Evolutionary conservation across 2,329 filamentous ascomycete genomes (phyloP).

Genomic region (Xylaria sp.): DNA sequence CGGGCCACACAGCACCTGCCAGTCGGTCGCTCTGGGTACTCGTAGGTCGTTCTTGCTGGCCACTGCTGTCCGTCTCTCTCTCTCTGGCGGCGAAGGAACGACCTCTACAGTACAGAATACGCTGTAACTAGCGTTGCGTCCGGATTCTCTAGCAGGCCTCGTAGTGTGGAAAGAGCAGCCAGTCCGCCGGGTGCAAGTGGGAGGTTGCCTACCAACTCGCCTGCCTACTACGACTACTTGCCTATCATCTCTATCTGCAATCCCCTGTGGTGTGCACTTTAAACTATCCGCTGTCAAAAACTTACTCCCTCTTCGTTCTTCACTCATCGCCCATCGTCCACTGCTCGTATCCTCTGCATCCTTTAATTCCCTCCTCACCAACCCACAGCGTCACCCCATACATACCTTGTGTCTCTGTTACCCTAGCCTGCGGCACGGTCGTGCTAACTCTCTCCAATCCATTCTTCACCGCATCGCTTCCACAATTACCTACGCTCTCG

Average conservation of each 20-base stretch:
- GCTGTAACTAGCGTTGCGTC: background rate
- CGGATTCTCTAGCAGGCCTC: too few species aligned
- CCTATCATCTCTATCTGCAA: background rate
- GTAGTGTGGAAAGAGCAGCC: too few species aligned
- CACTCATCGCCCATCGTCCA: conserved; percentile 9
- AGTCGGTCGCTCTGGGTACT: background rate
- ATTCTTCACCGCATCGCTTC: conserved; percentile 5
- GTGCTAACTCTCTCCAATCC: conserved; percentile 12
- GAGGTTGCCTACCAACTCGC: background rate
- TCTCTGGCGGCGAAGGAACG: background rate
- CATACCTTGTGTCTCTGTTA: conserved; percentile 6
- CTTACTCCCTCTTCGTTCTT: conserved; percentile 5
- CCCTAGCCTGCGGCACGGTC: conserved; percentile 3
- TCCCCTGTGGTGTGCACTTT: background rate
- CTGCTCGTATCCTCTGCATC: conserved; percentile 17
- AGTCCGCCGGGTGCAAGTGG: background rate
- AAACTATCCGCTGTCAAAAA: conserved; percentile 6
- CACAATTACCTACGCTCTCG: background rate
- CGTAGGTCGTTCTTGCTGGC: background rate
- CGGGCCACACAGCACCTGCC: background rate
- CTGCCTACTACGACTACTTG: background rate
- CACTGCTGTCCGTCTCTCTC: background rate
- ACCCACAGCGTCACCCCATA: conserved; percentile 8
- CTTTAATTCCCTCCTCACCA: conserved; percentile 13
- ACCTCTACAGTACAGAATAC: background rate